Evolutionary conservation across 2,329 filamentous ascomycete genomes (phyloP).

Genomic region (Pestalotiopsis sp.): DNA sequence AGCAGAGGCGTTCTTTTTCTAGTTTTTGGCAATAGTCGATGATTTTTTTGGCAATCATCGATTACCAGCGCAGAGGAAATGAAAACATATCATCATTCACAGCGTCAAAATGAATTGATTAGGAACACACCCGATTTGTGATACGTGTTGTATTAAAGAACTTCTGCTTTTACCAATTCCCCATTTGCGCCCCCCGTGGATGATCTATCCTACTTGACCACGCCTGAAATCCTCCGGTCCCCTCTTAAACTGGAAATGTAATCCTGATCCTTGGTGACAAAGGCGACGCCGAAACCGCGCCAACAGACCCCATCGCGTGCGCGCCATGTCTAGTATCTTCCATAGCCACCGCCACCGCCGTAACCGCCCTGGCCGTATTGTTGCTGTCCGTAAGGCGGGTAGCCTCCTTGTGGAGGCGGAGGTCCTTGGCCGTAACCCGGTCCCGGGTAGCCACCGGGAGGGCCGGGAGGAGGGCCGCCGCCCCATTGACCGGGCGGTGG

Average conservation of each 20-base stretch:
- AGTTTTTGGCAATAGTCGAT: not conserved
- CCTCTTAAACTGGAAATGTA: not conserved
- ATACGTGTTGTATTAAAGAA: not conserved
- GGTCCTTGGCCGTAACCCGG: slow-evolving; percentile 12
- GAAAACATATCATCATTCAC: not conserved
- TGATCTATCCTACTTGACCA: not conserved
- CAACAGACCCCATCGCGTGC: not conserved
- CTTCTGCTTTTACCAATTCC: not conserved
- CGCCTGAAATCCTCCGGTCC: not conserved
- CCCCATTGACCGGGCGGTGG: slow-evolving; percentile 16
- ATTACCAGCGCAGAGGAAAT: not conserved
- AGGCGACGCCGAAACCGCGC: not conserved
- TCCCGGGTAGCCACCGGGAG: slow-evolving; percentile 16
- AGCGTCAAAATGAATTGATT: too few species aligned
- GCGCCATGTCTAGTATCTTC: not conserved
- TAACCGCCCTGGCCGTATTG: not conserved
- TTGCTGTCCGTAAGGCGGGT: not conserved
- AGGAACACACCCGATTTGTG: too few species aligned
- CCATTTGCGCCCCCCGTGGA: too few species aligned
- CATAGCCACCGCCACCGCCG: slow-evolving; percentile 9
- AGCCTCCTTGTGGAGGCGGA: not conserved
- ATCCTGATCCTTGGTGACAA: not conserved
- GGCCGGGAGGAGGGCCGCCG: slow-evolving; percentile 1
- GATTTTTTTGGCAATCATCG: not conserved
- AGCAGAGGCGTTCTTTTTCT: not conserved